Percentiles rank a stretch among this genome's conserved stretches.
These are phyloP conservation scores for Begonia masoniana DNA, from an alignment of 306 rosid genomes.

Conservation along the genomic window DNA sequence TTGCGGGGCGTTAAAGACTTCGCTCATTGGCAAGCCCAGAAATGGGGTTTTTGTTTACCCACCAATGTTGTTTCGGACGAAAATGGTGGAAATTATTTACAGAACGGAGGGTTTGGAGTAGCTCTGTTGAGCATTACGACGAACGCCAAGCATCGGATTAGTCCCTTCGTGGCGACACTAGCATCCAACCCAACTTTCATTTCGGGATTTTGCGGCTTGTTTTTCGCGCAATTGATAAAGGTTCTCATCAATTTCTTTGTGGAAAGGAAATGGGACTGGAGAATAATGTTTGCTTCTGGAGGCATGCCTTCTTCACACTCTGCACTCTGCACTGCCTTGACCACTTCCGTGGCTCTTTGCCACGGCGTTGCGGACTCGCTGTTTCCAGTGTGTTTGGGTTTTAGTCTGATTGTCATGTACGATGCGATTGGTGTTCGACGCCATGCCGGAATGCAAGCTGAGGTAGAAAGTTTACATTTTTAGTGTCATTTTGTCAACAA, in stretches of 20 bases:
- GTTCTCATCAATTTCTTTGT: slow-evolving; percentile 54
- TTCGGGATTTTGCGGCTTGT: slow-evolving; percentile 57
- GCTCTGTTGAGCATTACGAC: slow-evolving; percentile 57
- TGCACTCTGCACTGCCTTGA: slow-evolving; percentile 67
- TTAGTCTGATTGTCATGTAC: slow-evolving; percentile 77
- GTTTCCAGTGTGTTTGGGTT: slow-evolving; percentile 79
- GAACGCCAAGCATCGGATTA: slow-evolving; percentile 44
- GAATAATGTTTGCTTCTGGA: slow-evolving; percentile 44
- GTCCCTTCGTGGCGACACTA: slow-evolving; percentile 66
- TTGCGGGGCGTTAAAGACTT: slow-evolving; percentile 19
- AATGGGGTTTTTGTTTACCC: slow-evolving; percentile 10
- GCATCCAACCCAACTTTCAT: slow-evolving; percentile 79
- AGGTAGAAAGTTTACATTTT: slow-evolving; percentile 22
- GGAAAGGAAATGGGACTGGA: slow-evolving; percentile 58
- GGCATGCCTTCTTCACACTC: slow-evolving; percentile 98
- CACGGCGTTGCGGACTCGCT: slow-evolving; percentile 44
- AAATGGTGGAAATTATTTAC: slow-evolving; percentile 21
- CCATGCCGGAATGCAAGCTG: slow-evolving; percentile 92
- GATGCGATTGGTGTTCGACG: slow-evolving; percentile 85
- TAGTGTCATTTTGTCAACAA: no score
- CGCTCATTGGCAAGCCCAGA: slow-evolving; percentile 18
- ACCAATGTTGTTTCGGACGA: slow-evolving; percentile 6
- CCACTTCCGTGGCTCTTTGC: slow-evolving; percentile 77
- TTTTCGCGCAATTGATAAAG: slow-evolving; percentile 46
- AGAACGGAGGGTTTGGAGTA: slow-evolving; percentile 45